Percentiles rank a stretch among this genome's conserved stretches.
Evolutionary conservation across 257 asterid species (phyloP).

Genomic region (Pogostemon cablin): DNA sequence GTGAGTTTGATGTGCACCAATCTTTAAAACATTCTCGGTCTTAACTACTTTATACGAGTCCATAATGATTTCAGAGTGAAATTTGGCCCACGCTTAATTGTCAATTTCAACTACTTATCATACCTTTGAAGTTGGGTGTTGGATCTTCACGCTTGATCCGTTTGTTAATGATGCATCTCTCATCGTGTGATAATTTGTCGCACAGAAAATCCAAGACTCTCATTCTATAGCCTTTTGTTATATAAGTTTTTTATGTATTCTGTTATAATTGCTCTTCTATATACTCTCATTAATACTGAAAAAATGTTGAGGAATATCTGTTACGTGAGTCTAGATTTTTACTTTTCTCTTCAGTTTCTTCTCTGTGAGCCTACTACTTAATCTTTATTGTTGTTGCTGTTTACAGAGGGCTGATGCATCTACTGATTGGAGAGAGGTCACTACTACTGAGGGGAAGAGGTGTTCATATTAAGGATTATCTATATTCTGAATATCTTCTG

Average conservation of each 20-base stretch:
- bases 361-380: slow-evolving; percentile 29
- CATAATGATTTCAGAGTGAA: not conserved
- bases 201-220: no score
- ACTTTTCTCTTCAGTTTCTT: slow-evolving; percentile 19
- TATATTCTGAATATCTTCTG: slow-evolving; percentile 24
- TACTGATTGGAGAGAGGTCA: slow-evolving; percentile 91
- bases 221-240: no score
- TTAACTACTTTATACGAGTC: not conserved
- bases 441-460: slow-evolving; percentile 79
- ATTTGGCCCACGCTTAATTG: not conserved
- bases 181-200: no score
- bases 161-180: not conserved
- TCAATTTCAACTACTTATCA: not conserved
- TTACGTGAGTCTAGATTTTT: not conserved
- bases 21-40: not conserved
- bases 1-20: slow-evolving; percentile 16
- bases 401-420: slow-evolving; percentile 94
- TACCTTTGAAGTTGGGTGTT: not conserved
- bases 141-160: not conserved
- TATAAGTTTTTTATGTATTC: no score
- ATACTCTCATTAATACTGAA: no score
- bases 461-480: slow-evolving; percentile 35
- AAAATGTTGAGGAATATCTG: no score
- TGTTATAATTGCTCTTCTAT: no score
- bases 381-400: slow-evolving; percentile 37